Evolutionary conservation across 345 rosid species (phyloP).

Genomic region (Ceriops tagal): DNA sequence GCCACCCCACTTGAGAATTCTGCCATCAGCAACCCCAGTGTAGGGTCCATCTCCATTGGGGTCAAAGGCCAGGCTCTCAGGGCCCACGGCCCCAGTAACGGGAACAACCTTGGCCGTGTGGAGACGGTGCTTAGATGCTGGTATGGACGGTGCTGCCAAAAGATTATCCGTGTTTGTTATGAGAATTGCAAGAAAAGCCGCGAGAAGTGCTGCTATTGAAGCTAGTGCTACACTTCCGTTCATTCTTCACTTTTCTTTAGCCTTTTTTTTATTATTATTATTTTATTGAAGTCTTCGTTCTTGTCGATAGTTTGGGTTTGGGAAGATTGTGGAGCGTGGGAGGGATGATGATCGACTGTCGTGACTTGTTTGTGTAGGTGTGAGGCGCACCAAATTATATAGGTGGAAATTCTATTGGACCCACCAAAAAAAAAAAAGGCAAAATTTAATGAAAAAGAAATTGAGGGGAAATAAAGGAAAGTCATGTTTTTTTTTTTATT

Average conservation of each 20-base stretch:
- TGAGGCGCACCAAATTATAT: too few species aligned
- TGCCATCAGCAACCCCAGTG: slow-evolving; percentile 64
- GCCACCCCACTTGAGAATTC: slow-evolving; percentile 38
- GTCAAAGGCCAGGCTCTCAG: slow-evolving; percentile 65
- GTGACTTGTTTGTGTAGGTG: too few species aligned
- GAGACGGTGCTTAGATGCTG: slow-evolving; percentile 37
- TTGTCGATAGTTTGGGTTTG: too few species aligned
- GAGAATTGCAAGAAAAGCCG: slow-evolving; percentile 19
- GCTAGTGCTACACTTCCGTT: slow-evolving; percentile 15
- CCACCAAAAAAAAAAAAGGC: too few species aligned
- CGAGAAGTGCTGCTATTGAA: slow-evolving; percentile 13
- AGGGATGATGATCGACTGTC: too few species aligned
- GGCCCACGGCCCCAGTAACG: slow-evolving; percentile 53
- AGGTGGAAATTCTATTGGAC: too few species aligned
- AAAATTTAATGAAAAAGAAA: too few species aligned
- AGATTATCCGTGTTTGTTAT: slow-evolving; percentile 15
- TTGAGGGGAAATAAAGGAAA: too few species aligned
- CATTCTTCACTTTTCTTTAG: slow-evolving; percentile 7
- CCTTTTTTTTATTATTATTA: too few species aligned
- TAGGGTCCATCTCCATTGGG: slow-evolving; percentile 55
- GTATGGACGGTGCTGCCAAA: slow-evolving; percentile 36
- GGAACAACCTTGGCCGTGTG: slow-evolving; percentile 34
- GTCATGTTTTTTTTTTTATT: too few species aligned
- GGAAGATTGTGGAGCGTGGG: too few species aligned
- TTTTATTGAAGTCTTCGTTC: too few species aligned